These are phyloP conservation scores for Fusarium proliferatum DNA, from an alignment of 2,329 filamentous ascomycete species.

Conservation along the genomic window DNA sequence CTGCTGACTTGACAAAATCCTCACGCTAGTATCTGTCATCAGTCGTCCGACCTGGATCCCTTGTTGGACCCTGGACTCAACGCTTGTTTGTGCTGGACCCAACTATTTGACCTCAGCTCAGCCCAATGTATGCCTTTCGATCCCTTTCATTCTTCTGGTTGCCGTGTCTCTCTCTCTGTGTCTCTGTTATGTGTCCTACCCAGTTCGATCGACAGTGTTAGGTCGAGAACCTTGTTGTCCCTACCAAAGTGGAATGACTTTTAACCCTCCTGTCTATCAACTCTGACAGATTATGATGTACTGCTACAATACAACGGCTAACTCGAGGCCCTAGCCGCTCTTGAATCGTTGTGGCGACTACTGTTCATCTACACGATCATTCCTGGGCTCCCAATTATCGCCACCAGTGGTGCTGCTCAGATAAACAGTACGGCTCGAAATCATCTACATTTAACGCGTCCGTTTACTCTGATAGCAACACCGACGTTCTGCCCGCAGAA, in stretches of 20 bases:
- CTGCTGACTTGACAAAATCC: constrained; percentile 4
- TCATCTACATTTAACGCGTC: not conserved
- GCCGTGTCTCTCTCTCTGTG: not conserved
- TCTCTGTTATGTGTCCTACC: not conserved
- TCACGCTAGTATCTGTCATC: constrained; percentile 17
- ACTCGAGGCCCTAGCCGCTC: not conserved
- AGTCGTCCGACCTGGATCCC: constrained; percentile 16
- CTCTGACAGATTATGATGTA: not conserved
- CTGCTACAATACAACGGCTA: not conserved
- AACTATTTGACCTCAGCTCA: not conserved
- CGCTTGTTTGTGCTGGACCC: not conserved
- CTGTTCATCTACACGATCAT: not conserved
- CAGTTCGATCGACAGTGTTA: not conserved
- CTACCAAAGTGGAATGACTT: not conserved
- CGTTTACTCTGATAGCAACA: not conserved
- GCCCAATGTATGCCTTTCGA: constrained; percentile 21
- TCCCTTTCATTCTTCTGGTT: not conserved
- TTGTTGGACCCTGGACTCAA: constrained; percentile 17
- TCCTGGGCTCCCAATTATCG: not conserved
- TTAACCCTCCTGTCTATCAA: not conserved
- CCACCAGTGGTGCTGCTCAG: not conserved
- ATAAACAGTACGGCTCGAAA: constrained; percentile 2
- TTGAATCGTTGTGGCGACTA: not conserved
- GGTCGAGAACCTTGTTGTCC: constrained; percentile 1
- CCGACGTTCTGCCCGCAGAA: not conserved